Conservation (phyloP, 192 early-diverging fungal species). For the Phycomyces blakesleeanus region DNA sequence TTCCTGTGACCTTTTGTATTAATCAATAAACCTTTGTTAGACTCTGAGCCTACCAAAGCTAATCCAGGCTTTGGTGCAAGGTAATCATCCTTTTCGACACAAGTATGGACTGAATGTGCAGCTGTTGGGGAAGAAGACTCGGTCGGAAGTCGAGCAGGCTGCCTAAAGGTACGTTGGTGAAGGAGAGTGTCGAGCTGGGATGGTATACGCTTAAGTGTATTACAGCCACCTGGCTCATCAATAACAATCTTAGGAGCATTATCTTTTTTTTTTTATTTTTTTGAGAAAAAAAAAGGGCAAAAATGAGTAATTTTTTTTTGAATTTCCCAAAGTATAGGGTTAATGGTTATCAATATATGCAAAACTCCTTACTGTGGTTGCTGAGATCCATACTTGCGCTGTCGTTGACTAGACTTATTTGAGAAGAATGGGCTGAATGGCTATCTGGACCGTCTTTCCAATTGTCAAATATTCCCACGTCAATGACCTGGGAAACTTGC, state of each 20-base stretch:
- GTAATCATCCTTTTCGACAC: not conserved
- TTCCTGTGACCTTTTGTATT: too few relatives aligned
- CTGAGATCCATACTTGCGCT: not conserved
- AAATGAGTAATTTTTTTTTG: too few relatives aligned
- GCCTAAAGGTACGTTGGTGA: too few relatives aligned
- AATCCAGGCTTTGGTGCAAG: not conserved
- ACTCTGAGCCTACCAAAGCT: not conserved
- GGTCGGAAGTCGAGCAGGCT: too few relatives aligned
- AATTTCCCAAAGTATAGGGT: not conserved
- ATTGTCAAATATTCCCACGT: too few relatives aligned
- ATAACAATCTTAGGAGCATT: not conserved
- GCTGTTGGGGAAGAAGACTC: not conserved
- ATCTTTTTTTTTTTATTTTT: too few relatives aligned
- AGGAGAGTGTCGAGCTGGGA: too few relatives aligned
- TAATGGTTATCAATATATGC: not conserved
- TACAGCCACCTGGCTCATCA: not conserved
- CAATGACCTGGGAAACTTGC: not conserved
- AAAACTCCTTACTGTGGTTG: not conserved
- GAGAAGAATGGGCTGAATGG: not conserved
- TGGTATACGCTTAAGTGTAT: too few relatives aligned
- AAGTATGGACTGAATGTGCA: not conserved
- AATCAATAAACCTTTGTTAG: too few relatives aligned
- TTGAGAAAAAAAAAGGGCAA: too few relatives aligned
- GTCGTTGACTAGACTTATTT: not conserved
- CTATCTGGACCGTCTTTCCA: constrained; percentile 9